Evolutionary conservation across 306 rosid species (phyloP).

Genomic region (Inga laurina): DNA sequence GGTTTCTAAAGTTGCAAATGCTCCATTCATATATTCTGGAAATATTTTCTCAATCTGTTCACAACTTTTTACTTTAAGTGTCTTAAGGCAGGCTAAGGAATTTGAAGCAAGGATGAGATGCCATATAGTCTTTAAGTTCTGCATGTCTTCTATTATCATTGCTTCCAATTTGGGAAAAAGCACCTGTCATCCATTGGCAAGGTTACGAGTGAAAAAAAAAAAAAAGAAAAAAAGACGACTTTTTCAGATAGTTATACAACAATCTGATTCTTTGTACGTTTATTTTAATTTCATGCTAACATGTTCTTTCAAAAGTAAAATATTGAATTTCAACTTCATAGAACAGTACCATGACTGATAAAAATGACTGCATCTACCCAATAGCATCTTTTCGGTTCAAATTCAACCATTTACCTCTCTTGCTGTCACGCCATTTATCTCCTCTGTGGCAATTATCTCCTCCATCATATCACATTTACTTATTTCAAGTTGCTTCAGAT

Average conservation of each 20-base stretch:
- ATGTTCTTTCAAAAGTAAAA: too few species aligned
- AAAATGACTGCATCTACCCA: too few species aligned
- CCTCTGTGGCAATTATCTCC: neutral
- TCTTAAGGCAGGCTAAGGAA: neutral
- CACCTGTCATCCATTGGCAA: neutral
- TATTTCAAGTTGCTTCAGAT: neutral
- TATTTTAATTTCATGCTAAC: too few species aligned
- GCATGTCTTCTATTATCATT: neutral
- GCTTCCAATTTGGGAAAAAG: neutral
- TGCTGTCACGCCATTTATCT: neutral
- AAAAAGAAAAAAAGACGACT: too few species aligned
- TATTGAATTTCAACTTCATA: too few species aligned
- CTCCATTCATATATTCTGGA: neutral
- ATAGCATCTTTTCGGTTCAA: neutral
- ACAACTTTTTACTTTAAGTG: neutral
- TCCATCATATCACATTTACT: neutral
- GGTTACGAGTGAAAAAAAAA: neutral
- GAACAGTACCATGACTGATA: too few species aligned
- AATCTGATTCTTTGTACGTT: too few species aligned
- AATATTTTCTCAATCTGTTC: neutral
- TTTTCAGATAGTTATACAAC: too few species aligned
- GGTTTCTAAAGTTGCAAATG: neutral
- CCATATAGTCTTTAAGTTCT: neutral
- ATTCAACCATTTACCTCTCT: neutral
- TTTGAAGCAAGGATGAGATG: neutral